Base-by-base conservation (phyloP, 768 basidiomycete species). In the Tulasnella sp. region DNA sequence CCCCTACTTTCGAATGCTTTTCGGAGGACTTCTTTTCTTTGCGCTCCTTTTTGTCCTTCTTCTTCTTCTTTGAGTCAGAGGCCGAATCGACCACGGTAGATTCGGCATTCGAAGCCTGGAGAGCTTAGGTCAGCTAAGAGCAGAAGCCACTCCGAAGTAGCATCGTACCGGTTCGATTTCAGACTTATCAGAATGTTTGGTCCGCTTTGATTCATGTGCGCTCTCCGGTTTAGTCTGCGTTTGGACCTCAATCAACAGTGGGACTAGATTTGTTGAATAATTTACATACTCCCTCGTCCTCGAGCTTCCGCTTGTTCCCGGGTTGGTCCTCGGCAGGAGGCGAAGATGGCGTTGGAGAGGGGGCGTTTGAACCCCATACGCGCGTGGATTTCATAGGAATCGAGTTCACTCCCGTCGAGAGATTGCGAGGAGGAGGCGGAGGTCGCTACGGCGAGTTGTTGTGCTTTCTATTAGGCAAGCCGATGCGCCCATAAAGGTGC, bases 11-110 rank as follows among this genome's bases (percentile, higher is more conserved):
- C 42, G 37, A n/a, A n/a, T 39, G 46, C 13, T 39, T n/a, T 11
- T 39, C 23, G n/a, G 39, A 35, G 23, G 85, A 85, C 79, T 86
- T 85, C 71, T 86, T 83, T 80, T 86, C 83, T 81, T 84, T 83
- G 79, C 83, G 84, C 78, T 85, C 79, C 61, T 79, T 51, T 78
- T 67, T 67, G 26, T 67, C 32, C 32, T 67, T 32, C 61, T 67
- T 67, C 0, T 29, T 67, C 26, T 67, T 32, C 61, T 32, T 67
- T 67, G 61, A 67, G n/a, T 79, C 70, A 55, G 78, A 71, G 32
- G 44, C 76, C 18, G 82, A 77, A 39, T 79, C 77, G 39, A 73
- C 67, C n/a, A 51, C 78, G 20, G 78, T 80, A 40, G 79, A 79
- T 48, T 80, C 77, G 26, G 80, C 29, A 61, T 48, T 73, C 26